Evolutionary conservation across 2,329 filamentous ascomycete species (phyloP), one percentile per base, ranked within the genome.

Genomic region (Colletotrichum musicola): DNA sequence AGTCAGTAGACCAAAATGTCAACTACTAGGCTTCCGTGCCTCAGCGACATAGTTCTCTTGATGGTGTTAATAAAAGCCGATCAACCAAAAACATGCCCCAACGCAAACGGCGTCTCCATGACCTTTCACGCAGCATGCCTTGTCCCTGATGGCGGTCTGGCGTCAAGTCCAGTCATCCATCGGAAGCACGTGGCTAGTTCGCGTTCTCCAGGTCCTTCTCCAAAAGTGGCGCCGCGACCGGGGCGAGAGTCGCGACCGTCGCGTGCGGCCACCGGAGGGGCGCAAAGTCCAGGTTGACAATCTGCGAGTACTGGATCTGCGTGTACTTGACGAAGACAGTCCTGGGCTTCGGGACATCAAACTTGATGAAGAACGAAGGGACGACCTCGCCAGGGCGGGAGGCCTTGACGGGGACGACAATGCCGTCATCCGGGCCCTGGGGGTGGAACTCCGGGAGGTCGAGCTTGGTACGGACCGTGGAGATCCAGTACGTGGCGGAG

Each of bases 221-320:
- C 2, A 2, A 7, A 35, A 54, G 25, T n/a, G 13, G 35, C 47
- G n/a, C 25, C 6, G 25, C 59, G 1, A 73, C 71, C 7, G 58
- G 69, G 7, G 64, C 63, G 10, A 71, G 63, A n/a, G 69, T 71
- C 7, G 47, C 69, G 3, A 71, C 62, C 4, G 59, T 67, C 1
- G 25, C 14, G 7, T 71, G 69, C 6, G 69, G 69, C 69, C 69
- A 71, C 1, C 57, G 55, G 2, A 71, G 59, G 0, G 1, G 1
- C 14, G 44, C 58, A 6, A 71, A 71, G 59, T 71, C 54, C 10
- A 71, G 63, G 12, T 50, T 35, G 9, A 71, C 67, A 0, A 25
- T 75, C 72, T 81, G 79, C 1, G 78, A 77, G 47, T 81, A 81
- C 64, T 81, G 79, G 12, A 81, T 79, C 73, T 81, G 78, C 0